Evolutionary conservation across 2,329 filamentous ascomycete species (phyloP), one percentile per base, ranked within the genome.

Genomic region (Rosellinia necatrix): DNA sequence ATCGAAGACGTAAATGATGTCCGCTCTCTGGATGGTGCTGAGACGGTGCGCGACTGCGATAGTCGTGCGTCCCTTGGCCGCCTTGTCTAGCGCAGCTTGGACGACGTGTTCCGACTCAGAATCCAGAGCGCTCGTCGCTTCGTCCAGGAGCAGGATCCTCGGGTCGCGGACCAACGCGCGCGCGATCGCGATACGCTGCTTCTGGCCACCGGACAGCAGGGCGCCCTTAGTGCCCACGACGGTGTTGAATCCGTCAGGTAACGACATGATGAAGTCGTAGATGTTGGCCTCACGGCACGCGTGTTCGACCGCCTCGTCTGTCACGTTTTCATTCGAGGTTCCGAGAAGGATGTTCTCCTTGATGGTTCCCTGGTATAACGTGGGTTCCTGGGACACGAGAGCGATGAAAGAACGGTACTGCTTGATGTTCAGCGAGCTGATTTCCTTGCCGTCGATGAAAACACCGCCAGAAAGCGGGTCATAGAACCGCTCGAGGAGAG

Each of bases 1-100:
- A 72, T 97, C 92, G 70, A 97, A 94, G n/a, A 97, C 93, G 63
- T 96, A 97, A 66, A 97, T 97, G 44, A 93, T 77, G 70, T 97
- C 93, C 0, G 93, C 93, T 71, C 94, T 92, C 71, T 96, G 92
- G 58, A 97, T 97, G 0, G 94, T 97, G 68, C 87, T 91, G 5
- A 99, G 77, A 21, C 94, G 82, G 74, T 99, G 93, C 3, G 94
- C 94, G 1, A 99, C 93, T 1, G 93, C 92, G 60, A 99, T 94
- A 0, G 93, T 97, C 6, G 92, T 96, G 48, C 92, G 83, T 40
- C 87, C 91, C 77, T 90, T 88, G 17, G 91, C 88, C 1, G 92
- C 92, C 60, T 86, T 85, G 72, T 97, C 90, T 13, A 94, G 79
- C 0, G 90, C 90, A 0, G 83, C 87, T 73, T 94, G 90, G 29